phyloP scores from a whole-genome alignment of 768 basidiomycete species.

The Termitomyces titanicus region DNA sequence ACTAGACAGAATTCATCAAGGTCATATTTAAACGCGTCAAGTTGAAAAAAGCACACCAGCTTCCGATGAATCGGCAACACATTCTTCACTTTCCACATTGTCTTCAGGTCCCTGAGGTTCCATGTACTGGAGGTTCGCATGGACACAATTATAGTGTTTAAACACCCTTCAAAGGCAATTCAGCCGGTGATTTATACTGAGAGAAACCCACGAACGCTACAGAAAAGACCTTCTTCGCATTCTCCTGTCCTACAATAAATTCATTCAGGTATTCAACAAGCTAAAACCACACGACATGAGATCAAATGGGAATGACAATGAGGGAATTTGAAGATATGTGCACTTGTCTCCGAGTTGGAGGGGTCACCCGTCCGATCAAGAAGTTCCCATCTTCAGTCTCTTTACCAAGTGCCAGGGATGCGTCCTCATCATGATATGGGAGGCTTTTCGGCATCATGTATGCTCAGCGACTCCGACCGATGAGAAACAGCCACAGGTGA shows the following conservation, averaged over 20 bases:
- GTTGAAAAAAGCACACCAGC: constrained; percentile 13
- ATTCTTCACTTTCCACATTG: constrained; percentile 1
- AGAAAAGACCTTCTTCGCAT: constrained; percentile 89
- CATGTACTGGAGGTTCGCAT: constrained; percentile 56
- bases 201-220: constrained; percentile 69
- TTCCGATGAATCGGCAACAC: constrained; percentile 5
- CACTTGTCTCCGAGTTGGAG: constrained; percentile 57
- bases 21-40: not conserved
- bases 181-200: not conserved
- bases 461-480: too few species aligned
- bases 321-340: not conserved
- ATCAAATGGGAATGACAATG: not conserved
- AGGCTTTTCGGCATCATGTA: too few species aligned
- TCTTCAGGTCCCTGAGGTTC: constrained; percentile 31
- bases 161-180: constrained; percentile 58
- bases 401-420: too few species aligned
- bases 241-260: constrained; percentile 88
- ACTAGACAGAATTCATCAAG: not conserved
- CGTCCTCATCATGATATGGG: too few species aligned
- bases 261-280: constrained; percentile 83
- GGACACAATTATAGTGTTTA: constrained; percentile 91
- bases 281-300: constrained; percentile 34
- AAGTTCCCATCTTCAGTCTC: too few species aligned
- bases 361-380: too few species aligned
- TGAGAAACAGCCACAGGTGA: too few species aligned